These are phyloP conservation scores for Stephania japonica DNA, from an alignment of 164 flowering plant species.

Conservation along the genomic window DNA sequence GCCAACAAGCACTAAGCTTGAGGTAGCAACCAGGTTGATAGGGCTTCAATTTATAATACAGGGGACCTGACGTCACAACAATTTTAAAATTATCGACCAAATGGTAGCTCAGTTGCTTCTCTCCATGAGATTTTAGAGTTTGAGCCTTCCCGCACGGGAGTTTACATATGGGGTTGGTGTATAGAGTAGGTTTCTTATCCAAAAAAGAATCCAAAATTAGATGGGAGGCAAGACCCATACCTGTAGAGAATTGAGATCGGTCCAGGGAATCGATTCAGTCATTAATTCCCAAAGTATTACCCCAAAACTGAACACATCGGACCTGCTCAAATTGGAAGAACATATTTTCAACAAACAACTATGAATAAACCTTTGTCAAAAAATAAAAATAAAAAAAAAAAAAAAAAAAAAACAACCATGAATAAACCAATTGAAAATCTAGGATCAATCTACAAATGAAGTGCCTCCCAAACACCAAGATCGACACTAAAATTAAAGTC, in stretches of 20 bases:
- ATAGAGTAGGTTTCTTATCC: too few relatives aligned
- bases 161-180: too few relatives aligned
- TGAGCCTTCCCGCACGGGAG: too few relatives aligned
- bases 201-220: too few relatives aligned
- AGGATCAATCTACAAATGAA: background rate
- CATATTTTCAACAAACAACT: background rate
- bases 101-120: too few relatives aligned
- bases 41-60: background rate
- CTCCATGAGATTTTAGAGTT: too few relatives aligned
- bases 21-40: background rate
- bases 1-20: background rate
- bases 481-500: background rate
- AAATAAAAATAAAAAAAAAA: too few relatives aligned
- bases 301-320: conserved; percentile 87
- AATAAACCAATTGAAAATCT: background rate
- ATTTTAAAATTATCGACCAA: background rate
- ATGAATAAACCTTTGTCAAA: background rate
- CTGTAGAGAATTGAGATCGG: conserved; percentile 59
- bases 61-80: background rate
- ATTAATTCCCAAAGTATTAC: conserved; percentile 83
- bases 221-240: conserved; percentile 17
- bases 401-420: background rate
- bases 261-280: conserved; percentile 77
- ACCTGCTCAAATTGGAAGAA: conserved; percentile 37
- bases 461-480: background rate